Evolutionary conservation across 495 filamentous ascomycete genomes (phyloP).

Genomic region (Penicillium antarcticum): DNA sequence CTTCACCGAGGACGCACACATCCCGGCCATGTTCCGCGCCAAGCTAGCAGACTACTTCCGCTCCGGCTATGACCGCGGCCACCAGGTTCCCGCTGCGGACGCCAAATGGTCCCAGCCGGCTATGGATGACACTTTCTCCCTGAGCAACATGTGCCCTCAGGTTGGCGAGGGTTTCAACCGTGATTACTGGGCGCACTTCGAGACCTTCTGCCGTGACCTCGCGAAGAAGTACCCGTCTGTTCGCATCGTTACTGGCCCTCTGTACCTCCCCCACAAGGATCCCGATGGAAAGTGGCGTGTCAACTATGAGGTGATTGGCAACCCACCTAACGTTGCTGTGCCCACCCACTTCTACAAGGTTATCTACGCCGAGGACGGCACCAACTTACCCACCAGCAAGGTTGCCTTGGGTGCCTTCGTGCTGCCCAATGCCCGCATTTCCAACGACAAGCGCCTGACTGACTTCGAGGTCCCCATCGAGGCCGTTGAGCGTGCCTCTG

Average conservation of each 20-base stretch:
- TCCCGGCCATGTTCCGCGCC: constrained; percentile 85
- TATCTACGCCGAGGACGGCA: constrained; percentile 87
- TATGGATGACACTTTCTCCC: constrained; percentile 89
- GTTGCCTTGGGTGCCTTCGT: constrained; percentile 94
- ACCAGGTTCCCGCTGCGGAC: constrained; percentile 92
- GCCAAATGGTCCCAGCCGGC: constrained; percentile 92
- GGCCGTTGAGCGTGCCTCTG: constrained; percentile 85
- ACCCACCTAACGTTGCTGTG: constrained; percentile 90
- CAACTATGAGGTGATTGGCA: constrained; percentile 93
- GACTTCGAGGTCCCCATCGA: constrained; percentile 96
- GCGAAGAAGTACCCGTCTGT: constrained; percentile 81
- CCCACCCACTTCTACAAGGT: constrained; percentile 99
- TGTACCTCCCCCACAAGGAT: constrained; percentile 83
- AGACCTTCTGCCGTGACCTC: constrained; percentile 89
- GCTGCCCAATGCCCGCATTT: constrained; percentile 86
- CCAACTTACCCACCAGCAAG: constrained; percentile 52
- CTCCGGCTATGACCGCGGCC: constrained; percentile 72
- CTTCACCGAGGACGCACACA: constrained; percentile 75
- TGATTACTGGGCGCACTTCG: constrained; percentile 98
- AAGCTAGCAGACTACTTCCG: constrained; percentile 90
- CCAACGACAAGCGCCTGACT: constrained; percentile 75
- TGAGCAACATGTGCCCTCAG: constrained; percentile 97
- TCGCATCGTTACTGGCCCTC: constrained; percentile 85
- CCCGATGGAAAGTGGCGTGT: constrained; percentile 93
- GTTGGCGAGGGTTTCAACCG: constrained; percentile 97